Conservation (phyloP, 768 basidiomycete species). For the Crassisporium funariophilum region DNA sequence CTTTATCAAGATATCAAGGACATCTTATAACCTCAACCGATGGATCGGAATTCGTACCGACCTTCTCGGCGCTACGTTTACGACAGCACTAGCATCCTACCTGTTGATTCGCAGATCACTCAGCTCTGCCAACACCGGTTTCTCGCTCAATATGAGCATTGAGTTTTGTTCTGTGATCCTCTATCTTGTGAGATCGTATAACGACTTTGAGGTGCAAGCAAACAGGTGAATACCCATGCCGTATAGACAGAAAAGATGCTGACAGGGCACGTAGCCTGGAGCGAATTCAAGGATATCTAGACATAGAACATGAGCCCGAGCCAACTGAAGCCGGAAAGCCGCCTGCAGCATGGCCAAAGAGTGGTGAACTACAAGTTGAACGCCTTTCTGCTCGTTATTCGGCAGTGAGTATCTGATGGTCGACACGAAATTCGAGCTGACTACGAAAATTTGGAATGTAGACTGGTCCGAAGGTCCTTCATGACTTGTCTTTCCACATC, state of each 20-base stretch:
- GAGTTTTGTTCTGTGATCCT: conserved; percentile 62
- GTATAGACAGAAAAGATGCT: neutral
- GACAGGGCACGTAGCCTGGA: conserved; percentile 38
- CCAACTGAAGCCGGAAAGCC: conserved; percentile 45
- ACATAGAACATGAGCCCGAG: conserved; percentile 59
- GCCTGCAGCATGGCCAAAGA: conserved; percentile 69
- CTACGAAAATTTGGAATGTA: no score
- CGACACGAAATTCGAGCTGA: no score
- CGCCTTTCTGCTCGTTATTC: conserved; percentile 61
- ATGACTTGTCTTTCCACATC: conserved; percentile 55
- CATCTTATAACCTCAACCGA: conserved; percentile 56
- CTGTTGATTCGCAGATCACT: conserved; percentile 42
- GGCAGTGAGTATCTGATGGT: conserved; percentile 16
- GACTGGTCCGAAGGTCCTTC: conserved; percentile 54
- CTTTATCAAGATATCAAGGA: conserved; percentile 46
- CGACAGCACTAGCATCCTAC: conserved; percentile 55
- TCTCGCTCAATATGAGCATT: conserved; percentile 62
- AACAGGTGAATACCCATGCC: conserved; percentile 36
- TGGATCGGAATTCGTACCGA: conserved; percentile 58
- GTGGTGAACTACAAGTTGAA: conserved; percentile 56
- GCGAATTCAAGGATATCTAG: conserved; percentile 67
- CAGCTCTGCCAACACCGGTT: conserved; percentile 47
- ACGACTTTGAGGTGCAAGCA: conserved; percentile 48
- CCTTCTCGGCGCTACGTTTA: conserved; percentile 57
- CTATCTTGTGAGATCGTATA: conserved; percentile 46